Percentiles rank a stretch among this genome's conserved stretches.
Evolutionary conservation across 208 protist species (phyloP).

Genomic region (Histomonas meleagridis): DNA sequence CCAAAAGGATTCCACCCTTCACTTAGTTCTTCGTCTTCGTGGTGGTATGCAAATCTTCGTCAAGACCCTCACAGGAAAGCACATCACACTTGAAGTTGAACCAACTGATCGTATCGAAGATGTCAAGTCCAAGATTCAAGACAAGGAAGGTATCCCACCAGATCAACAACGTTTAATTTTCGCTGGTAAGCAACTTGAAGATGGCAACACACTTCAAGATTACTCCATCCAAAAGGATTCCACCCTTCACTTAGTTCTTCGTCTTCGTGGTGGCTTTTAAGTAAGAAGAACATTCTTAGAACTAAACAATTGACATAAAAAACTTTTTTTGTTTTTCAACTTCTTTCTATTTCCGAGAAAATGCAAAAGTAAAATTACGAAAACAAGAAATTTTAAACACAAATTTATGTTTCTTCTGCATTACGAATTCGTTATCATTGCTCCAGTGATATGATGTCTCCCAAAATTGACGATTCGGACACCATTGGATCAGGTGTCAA

Average conservation of each 20-base stretch:
- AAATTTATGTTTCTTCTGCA: too few relatives aligned
- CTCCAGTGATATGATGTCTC: too few relatives aligned
- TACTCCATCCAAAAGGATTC: slow-evolving; percentile 43
- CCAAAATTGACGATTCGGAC: not conserved
- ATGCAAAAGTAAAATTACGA: too few relatives aligned
- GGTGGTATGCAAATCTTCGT: slow-evolving; percentile 77
- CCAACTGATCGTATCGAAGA: slow-evolving; percentile 77
- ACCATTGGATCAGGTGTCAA: not conserved
- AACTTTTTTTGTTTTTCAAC: too few relatives aligned
- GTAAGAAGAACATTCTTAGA: too few relatives aligned
- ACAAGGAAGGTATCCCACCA: slow-evolving; percentile 70
- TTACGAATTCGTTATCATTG: too few relatives aligned
- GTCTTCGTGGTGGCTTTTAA: slow-evolving; percentile 39
- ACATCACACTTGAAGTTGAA: slow-evolving; percentile 90
- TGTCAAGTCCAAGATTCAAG: too few relatives aligned
- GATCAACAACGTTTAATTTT: slow-evolving; percentile 77
- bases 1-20: slow-evolving; percentile 39
- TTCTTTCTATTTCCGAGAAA: too few relatives aligned
- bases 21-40: slow-evolving; percentile 40
- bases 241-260: slow-evolving; percentile 37
- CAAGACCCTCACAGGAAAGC: slow-evolving; percentile 88
- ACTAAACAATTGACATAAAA: too few relatives aligned
- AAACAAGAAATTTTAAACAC: too few relatives aligned
- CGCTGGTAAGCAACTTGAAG: slow-evolving; percentile 74
- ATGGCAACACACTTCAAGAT: slow-evolving; percentile 63